Conservation (phyloP, 106 monocot species). For the Allium cepa region DNA sequence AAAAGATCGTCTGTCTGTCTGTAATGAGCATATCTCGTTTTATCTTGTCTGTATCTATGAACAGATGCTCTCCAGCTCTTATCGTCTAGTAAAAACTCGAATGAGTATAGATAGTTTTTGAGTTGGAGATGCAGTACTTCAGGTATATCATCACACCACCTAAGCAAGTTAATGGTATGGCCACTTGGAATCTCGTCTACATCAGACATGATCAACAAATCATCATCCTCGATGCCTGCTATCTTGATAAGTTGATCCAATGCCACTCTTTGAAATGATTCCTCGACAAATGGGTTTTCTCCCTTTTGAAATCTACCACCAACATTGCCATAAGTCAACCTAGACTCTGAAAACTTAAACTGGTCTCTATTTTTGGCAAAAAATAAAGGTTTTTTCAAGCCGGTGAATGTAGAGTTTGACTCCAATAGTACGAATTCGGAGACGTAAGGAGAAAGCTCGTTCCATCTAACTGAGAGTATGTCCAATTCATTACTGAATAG, state of each 20-base stretch:
- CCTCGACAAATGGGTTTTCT: slow-evolving; percentile 87
- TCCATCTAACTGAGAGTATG: slow-evolving; percentile 77
- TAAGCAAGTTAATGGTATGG: slow-evolving; percentile 72
- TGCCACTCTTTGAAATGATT: slow-evolving; percentile 64
- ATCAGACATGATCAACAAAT: slow-evolving; percentile 84
- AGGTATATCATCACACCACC: slow-evolving; percentile 86
- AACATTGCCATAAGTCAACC: slow-evolving; percentile 70
- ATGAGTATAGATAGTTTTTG: slow-evolving; percentile 81
- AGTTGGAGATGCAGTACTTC: slow-evolving; percentile 69
- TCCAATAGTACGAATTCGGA: slow-evolving; percentile 86
- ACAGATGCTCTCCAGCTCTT: slow-evolving; percentile 92
- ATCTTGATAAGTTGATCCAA: slow-evolving; percentile 56
- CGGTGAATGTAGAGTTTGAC: slow-evolving; percentile 93
- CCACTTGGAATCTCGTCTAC: slow-evolving; percentile 93
- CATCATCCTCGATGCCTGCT: slow-evolving; percentile 66
- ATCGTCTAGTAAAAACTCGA: slow-evolving; percentile 67
- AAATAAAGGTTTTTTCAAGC: slow-evolving; percentile 49
- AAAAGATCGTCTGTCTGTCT: slow-evolving; percentile 68
- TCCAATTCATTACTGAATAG: slow-evolving; percentile 94
- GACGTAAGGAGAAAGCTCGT: slow-evolving; percentile 73
- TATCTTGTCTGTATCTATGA: slow-evolving; percentile 49
- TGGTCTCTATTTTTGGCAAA: slow-evolving; percentile 42
- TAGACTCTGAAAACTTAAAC: slow-evolving; percentile 51
- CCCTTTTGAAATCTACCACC: slow-evolving; percentile 71
- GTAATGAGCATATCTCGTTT: slow-evolving; percentile 80